These are phyloP conservation scores for Tetracladium maxilliforme DNA, from an alignment of 2,329 filamentous ascomycete genomes.

Conservation along the genomic window DNA sequence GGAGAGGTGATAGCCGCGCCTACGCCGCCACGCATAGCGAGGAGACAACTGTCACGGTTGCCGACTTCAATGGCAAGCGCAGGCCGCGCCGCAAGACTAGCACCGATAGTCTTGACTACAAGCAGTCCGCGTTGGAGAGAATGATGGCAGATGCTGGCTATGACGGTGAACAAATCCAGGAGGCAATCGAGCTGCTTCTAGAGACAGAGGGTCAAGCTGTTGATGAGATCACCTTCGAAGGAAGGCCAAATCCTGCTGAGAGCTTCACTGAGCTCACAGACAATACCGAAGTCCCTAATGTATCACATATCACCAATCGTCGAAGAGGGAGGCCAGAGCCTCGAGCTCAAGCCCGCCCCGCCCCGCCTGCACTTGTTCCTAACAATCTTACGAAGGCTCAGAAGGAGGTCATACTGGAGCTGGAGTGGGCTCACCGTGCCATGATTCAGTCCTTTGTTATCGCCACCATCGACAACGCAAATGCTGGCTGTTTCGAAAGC, in stretches of 20 bases:
- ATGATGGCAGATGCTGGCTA: slow-evolving; percentile 13
- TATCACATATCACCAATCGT: slow-evolving; percentile 15
- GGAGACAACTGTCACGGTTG: too few relatives aligned
- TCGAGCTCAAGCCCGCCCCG: slow-evolving; percentile 10
- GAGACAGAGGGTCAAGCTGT: slow-evolving; percentile 5
- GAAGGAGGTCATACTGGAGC: slow-evolving; percentile 53
- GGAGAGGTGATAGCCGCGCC: too few relatives aligned
- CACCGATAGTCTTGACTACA: too few relatives aligned
- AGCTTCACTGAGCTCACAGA: not conserved
- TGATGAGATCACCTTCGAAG: not conserved
- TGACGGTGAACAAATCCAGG: slow-evolving; percentile 6
- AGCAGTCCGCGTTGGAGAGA: slow-evolving; percentile 2
- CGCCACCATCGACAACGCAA: slow-evolving; percentile 43
- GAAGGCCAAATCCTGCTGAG: not conserved
- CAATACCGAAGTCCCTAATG: too few relatives aligned
- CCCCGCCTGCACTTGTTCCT: slow-evolving; percentile 28
- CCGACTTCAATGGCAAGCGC: too few relatives aligned
- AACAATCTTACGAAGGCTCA: slow-evolving; percentile 44
- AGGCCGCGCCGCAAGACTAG: too few relatives aligned
- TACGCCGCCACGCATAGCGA: too few relatives aligned
- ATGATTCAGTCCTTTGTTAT: slow-evolving; percentile 55
- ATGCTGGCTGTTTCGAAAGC: slow-evolving; percentile 31
- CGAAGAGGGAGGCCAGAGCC: slow-evolving; percentile 5
- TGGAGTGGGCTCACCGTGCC: slow-evolving; percentile 53
- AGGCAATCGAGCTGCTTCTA: slow-evolving; percentile 7